Base-by-base conservation (phyloP, 805 yeast species). In the Monosporozyma aerobia region DNA sequence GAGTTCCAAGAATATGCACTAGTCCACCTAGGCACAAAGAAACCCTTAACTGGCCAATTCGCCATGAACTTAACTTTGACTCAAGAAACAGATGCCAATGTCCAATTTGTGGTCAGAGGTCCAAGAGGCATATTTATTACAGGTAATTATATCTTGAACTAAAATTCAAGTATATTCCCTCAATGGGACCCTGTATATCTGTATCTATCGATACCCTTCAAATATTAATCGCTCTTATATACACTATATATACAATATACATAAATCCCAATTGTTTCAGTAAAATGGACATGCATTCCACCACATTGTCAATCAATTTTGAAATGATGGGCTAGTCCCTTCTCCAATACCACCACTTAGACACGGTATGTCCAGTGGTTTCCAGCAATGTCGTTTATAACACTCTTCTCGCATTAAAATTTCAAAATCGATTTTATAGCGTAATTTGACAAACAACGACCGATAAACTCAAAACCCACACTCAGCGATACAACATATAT, bases 121-220 rank as follows among this genome's bases (percentile, higher is more conserved):
- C 87, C 96, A 32, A 88, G 87, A 76, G 85, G 94, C 61, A 77
- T 90, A 58, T 92, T 88, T 72, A 75, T 90, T 62, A 76, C 86
- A 59, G 98, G 98, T 75, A 89, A 90, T 83, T 87, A 84, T 73
- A 83, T 92, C 64, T 92, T 85, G 70, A 96, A 88, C 72, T 96
- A 44, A 10, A 11, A 32, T 32, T 32, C 11, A 32, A 32, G 13
- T 32, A 32, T 32, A 8, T 3, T 32, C 11, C 4, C 35, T 32
- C 10, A 32, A 11, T 13, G 29, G 29, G 35, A 3, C 7, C 35
- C 3, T 32, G 33, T 30, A 19, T 19, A 19, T 27, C 29, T 27
- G 7, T 27, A 27, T 27, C 5, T 27, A 27, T 27, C 29, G 5
- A 27, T 27, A 27, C 29, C 29, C 29, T 27, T 27, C 7, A 27